Base-by-base conservation (phyloP, 805 yeast species). In the Komagataella pseudopastoris region DNA sequence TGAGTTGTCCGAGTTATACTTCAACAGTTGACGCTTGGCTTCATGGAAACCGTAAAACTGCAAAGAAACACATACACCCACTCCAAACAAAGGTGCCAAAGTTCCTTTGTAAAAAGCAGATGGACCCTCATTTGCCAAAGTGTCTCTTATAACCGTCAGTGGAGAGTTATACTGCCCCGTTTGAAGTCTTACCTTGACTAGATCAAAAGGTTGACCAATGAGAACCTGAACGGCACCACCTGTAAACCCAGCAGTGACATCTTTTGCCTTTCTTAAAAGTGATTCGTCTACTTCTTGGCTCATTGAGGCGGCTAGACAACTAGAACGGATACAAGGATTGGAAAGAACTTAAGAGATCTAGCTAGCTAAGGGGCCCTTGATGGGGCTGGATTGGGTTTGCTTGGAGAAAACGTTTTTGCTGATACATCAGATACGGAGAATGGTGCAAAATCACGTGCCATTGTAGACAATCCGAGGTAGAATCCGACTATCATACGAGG, bases 51-150 rank as follows among this genome's bases (percentile, higher is more conserved):
- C 86, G 58, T 81, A 82, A 61, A 81, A 82, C 67, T 93, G 99
- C 45, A 91, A 86, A 6, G 96, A 87, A 10, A 93, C 97, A 73
- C 97, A 90, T 0, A 96, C 96, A 50, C 99, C 99, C n/a, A 91
- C 88, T 10, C 99, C 99, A 43, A 91, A 66, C 58, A 93, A 72
- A 18, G 99, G 99, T 1, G 97, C 90, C 58, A 89, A 61, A 1
- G 96, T 89, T 43, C 99, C 99, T 66, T 95, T 83, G 66, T 93
- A 93, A 61, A 93, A 88, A 0, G 95, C 99, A 44, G 70, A 53
- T 6, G 82, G 76, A 1, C 99, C 99, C 61, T 81, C 87, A 46
- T 75, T 77, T 44, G 70, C 71, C 48, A 82, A 58, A 0, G 86
- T 80, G 43, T 71, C 72, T 50, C 71, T 71, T 44, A 81, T 60